A percentile compares a stretch with the other conserved stretches of the same genome.
phyloP scores from a whole-genome alignment of 352 stramenopile species.

The Pythium sukuiense region DNA sequence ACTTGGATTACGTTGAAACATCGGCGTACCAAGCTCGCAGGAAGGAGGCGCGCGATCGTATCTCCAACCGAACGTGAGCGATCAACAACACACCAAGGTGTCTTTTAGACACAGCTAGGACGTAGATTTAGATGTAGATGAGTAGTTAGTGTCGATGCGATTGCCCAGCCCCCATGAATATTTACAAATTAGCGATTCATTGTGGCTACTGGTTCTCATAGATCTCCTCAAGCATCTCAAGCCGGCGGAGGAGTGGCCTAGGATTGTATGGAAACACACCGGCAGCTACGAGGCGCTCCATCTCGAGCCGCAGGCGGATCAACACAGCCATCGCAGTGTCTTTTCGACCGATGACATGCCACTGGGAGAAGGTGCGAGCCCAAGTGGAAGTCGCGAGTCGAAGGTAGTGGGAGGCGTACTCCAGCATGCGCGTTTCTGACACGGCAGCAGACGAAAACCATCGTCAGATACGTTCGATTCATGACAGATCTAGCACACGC shows the following conservation, averaged over 20 bases:
- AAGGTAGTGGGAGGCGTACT: slow-evolving; percentile 61
- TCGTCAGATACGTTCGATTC: not conserved
- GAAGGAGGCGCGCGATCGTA: not conserved
- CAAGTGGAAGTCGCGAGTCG: slow-evolving; percentile 38
- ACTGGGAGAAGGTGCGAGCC: slow-evolving; percentile 25
- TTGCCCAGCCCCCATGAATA: not conserved
- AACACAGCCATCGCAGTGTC: slow-evolving; percentile 50
- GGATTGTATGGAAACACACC: slow-evolving; percentile 59
- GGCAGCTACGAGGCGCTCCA: slow-evolving; percentile 43
- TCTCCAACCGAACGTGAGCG: not conserved
- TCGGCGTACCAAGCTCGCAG: not conserved
- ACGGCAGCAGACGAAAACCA: not conserved
- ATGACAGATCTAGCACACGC: not conserved
- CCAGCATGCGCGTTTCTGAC: slow-evolving; percentile 65
- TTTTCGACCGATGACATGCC: slow-evolving; percentile 28
- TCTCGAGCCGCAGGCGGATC: slow-evolving; percentile 64
- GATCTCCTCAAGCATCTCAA: slow-evolving; percentile 49
- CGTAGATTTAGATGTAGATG: not conserved
- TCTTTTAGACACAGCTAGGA: not conserved
- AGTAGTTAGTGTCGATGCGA: not conserved
- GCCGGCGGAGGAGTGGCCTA: slow-evolving; percentile 42
- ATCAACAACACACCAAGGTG: too few species aligned
- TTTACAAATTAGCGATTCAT: not conserved
- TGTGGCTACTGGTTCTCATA: slow-evolving; percentile 35
- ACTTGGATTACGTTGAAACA: not conserved